Percentiles rank a stretch among this genome's conserved stretches.
phyloP scores from a whole-genome alignment of 2,329 filamentous ascomycete species.

The Huntiella abstrusa region DNA sequence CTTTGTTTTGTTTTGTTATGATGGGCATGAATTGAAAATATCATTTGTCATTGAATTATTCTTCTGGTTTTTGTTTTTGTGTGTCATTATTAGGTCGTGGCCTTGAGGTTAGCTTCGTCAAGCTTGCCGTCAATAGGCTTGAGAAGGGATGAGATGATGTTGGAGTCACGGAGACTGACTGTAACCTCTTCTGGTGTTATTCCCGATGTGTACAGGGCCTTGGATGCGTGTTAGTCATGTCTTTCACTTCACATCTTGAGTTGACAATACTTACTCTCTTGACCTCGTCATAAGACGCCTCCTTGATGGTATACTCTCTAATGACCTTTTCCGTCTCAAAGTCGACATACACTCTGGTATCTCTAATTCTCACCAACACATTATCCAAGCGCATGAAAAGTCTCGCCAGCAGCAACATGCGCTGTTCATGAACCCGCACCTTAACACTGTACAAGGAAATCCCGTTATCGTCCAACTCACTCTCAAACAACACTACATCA shows the following conservation, averaged over 20 bases:
- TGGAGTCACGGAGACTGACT: slow-evolving; percentile 60
- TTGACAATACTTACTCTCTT: slow-evolving; percentile 36
- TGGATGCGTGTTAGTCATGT: not conserved
- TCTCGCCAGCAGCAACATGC: slow-evolving; percentile 66
- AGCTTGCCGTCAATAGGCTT: slow-evolving; percentile 11
- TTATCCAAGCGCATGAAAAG: slow-evolving; percentile 89
- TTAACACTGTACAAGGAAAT: slow-evolving; percentile 83
- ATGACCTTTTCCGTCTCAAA: slow-evolving; percentile 64
- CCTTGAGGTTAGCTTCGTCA: slow-evolving; percentile 6
- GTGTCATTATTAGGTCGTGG: not conserved
- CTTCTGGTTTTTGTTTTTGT: not conserved
- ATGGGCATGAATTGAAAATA: not conserved
- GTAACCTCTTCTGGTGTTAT: slow-evolving; percentile 52
- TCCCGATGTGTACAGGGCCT: slow-evolving; percentile 32
- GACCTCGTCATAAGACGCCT: slow-evolving; percentile 61
- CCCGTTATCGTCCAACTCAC: slow-evolving; percentile 93
- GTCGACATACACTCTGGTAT: slow-evolving; percentile 84
- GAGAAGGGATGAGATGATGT: slow-evolving; percentile 50
- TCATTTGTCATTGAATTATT: not conserved
- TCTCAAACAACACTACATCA: slow-evolving; percentile 89
- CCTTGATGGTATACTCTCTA: slow-evolving; percentile 76
- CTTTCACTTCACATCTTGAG: not conserved
- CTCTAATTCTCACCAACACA: slow-evolving; percentile 69
- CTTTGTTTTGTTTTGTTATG: not conserved
- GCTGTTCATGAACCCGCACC: slow-evolving; percentile 75